Base-by-base conservation (phyloP, 768 basidiomycete genomes). In the Tulasnella sp. region DNA sequence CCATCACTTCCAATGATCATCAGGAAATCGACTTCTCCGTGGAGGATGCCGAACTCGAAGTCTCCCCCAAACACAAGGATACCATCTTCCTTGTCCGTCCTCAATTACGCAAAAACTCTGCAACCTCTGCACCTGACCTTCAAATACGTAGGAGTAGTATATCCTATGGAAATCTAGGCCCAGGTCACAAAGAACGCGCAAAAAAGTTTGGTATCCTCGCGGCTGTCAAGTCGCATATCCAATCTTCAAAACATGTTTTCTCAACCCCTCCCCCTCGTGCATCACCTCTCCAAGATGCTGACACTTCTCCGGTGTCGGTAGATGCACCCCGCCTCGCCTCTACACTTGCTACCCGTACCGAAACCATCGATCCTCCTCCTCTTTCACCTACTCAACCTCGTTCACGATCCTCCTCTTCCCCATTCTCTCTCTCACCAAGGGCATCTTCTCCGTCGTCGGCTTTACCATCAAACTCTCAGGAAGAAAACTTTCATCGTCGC, bases 81-180 rank as follows among this genome's bases (percentile, higher is more conserved):
- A 42, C 42, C 3, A 32, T 37, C 10, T 37, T 35, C 22, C 20
- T 46, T 20, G 32, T 34, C 32, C 51, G 42, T 9, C 37, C 39
- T 25, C 24, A 43, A 15, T 34, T 27, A 12, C 20, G 44, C 28
- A 19, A 32, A 10, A 20, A 29, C 44, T 24, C 35, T 8, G 27
- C 47, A 25, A 13, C 47, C 39, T 10, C 47, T 13, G 29, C 32
- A 24, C 58, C 67, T 19, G 75, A 75, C 34, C 64, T 16, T 9
- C 37, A 41, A n/a, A 37, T 69, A 6, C 74, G 81, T 19, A 81
- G 80, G 48, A 75, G 72, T 56, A 83, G 79, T 58, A 66, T 83
- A 2, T 76, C 78, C 1, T 62, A 76, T 53, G 66, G 71, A 15
- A 41, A 41, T 28, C 40, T 51, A 5, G 57, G 64, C 6, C 65